Conservation (phyloP, 768 basidiomycete genomes). For the Psilocybe cyanescens region DNA sequence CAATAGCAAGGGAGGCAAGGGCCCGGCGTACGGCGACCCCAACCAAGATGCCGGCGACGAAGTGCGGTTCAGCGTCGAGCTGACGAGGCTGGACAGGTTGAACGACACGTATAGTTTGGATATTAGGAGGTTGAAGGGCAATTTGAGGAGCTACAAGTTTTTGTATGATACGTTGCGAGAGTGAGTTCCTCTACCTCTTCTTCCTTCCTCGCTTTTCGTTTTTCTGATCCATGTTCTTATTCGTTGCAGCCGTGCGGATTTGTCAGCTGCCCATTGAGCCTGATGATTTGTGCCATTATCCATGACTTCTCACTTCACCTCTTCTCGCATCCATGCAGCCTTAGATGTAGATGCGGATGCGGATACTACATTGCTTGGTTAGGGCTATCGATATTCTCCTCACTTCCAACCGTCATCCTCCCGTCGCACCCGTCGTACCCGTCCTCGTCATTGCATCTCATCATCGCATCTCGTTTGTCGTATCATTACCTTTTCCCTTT, state of each 20-base stretch:
- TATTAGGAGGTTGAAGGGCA: slow-evolving; percentile 90
- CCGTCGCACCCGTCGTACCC: not conserved
- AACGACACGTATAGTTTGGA: slow-evolving; percentile 92
- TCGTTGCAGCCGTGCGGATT: slow-evolving; percentile 45
- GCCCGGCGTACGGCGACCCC: slow-evolving; percentile 75
- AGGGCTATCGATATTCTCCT: not conserved
- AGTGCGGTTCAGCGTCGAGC: slow-evolving; percentile 94
- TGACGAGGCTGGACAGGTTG: slow-evolving; percentile 88
- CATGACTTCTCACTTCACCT: not conserved
- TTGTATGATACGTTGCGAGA: slow-evolving; percentile 86
- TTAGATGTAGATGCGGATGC: not conserved
- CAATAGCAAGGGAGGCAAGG: slow-evolving; percentile 12
- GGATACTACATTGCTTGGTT: not conserved
- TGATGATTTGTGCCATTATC: not conserved
- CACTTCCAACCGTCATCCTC: not conserved
- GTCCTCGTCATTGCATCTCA: not conserved
- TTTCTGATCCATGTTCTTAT: slow-evolving; percentile 8
- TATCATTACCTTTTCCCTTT: too few species aligned
- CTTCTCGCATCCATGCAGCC: not conserved
- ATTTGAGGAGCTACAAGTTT: slow-evolving; percentile 91
- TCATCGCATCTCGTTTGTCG: not conserved
- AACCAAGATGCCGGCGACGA: slow-evolving; percentile 89
- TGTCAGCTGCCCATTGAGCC: slow-evolving; percentile 31
- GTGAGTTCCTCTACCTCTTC: slow-evolving; percentile 49
- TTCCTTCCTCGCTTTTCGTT: not conserved